Evolutionary conservation across 768 basidiomycete genomes (phyloP).

Genomic region (Russula dissimulans): DNA sequence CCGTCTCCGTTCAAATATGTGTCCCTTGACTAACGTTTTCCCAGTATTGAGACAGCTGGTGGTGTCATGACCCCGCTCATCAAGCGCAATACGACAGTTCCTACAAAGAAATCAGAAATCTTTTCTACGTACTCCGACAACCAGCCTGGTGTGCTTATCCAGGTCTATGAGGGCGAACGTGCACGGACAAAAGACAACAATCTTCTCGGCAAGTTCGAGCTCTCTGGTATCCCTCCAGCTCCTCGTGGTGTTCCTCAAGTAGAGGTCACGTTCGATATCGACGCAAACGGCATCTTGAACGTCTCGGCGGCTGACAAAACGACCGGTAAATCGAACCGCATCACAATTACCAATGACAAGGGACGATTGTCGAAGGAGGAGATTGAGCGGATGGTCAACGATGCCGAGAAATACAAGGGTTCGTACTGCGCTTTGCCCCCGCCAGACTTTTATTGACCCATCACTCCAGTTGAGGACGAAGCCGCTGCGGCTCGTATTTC

Average conservation of each 20-base stretch:
- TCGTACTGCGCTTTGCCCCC: slow-evolving; percentile 21
- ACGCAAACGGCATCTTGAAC: slow-evolving; percentile 93
- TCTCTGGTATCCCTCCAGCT: slow-evolving; percentile 91
- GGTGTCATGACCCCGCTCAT: slow-evolving; percentile 99
- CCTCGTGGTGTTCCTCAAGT: slow-evolving; percentile 97
- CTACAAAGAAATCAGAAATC: slow-evolving; percentile 96
- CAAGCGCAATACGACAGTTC: slow-evolving; percentile 97
- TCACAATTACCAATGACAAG: slow-evolving; percentile 95
- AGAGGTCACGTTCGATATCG: slow-evolving; percentile 97
- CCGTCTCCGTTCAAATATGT: background rate
- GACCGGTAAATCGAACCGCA: slow-evolving; percentile 90
- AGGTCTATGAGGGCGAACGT: slow-evolving; percentile 97
- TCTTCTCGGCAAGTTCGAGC: slow-evolving; percentile 95
- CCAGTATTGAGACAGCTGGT: slow-evolving; percentile 92
- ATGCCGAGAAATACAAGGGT: slow-evolving; percentile 90
- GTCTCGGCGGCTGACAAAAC: slow-evolving; percentile 95
- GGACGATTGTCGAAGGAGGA: slow-evolving; percentile 95
- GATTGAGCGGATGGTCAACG: slow-evolving; percentile 93
- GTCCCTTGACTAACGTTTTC: slow-evolving; percentile 16
- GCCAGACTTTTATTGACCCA: slow-evolving; percentile 7
- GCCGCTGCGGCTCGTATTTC: slow-evolving; percentile 74
- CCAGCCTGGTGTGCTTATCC: slow-evolving; percentile 96
- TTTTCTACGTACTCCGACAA: slow-evolving; percentile 99
- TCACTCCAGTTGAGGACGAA: slow-evolving; percentile 66
- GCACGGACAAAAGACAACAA: slow-evolving; percentile 99